Evolutionary conservation across 1,284 basidiomycete species (phyloP), one percentile per base, ranked within the genome.

Genomic region (Termitomyces sp.): DNA sequence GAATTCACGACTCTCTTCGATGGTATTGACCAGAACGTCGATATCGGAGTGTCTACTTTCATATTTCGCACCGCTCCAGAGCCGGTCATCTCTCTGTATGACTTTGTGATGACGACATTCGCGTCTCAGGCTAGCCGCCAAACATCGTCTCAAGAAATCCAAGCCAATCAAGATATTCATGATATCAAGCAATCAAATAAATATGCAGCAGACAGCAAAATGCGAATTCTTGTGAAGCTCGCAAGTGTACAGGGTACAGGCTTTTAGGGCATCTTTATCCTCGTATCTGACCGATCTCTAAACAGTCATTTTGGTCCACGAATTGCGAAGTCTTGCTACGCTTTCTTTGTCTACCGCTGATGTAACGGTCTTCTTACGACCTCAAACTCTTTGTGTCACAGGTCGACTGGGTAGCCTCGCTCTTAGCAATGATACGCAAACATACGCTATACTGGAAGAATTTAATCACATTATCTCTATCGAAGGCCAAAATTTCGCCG

Each of bases 41-140:
- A 95, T 65, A 83, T 95, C 57, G 86, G 88, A 63, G 78, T 99
- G 43, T 97, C 96, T 3, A 98, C 97, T 0, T 89, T 99, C 71
- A 83, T 95, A 59, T 86, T 99, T 70, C 85, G 88, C 57, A 86
- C 92, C 1, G 90, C 91, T 3, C 94, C 97, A 1, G 93, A 94
- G 66, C 95, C 96, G 17, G 88, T 99, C 45, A 76, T 99, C 40
- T 81, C 88, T 1, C 74, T 99, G 9, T 99, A 98, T 70, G 94
- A 99, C 72, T 98, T 98, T 75, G 87, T 99, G 71, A 97, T 99
- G 90, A 90, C 92, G 5, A 97, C 95, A 0, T 98, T 98, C 69
- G 90, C 24, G 17, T 30, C 47, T 9, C 46, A 48, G 24, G 36
- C 68, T n/a, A 58, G 58, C 55, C 19, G 42, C 9, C 41, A 47